Base-by-base conservation (phyloP, 352 stramenopile genomes). In the Blastocystis hominis region DNA sequence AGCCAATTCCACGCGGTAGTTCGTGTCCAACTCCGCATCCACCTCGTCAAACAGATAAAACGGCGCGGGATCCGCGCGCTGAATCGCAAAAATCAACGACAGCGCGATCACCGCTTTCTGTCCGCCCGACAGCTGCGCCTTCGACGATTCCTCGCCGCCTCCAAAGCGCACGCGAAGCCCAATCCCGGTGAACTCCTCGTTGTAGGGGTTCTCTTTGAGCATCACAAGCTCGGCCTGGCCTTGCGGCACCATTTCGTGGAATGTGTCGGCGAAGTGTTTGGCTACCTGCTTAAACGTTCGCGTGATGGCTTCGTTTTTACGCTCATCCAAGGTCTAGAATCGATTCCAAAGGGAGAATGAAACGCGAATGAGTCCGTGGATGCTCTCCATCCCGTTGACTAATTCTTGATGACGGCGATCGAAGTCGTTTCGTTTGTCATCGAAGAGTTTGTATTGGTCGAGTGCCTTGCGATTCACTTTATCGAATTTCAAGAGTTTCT, bases 1-100 rank as follows among this genome's bases (percentile, higher is more conserved):
- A 4, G 97, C 97, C 2, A 99, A 95, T 42, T 95, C 93, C 64
- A 94, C 93, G 88, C 97, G 94, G 89, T 99, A 96, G 30, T 94
- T 98, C n/a, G 94, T 95, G 90, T 99, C 97, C n/a, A 99, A 91
- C 20, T 97, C 97, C 91, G 98, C 95, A 89, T 99, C 97, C 62
- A 99, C 96, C 89, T 99, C 97, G 90, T 99, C 97, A 90, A 99
- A 98, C 46, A 99, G 92, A 89, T 99, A 99, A 91, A 99, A 99
- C 5, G 97, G 97, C 56, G 97, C 96, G 75, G 97, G 97, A 89
- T 99, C 96, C 84, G 96, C 98, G 47, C 96, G 93, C 90, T 95
- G 93, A 75, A 99, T 98, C 2, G 97, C 95, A 90, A 99, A 99
- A 86, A 99, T 99, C 86, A 99, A 96, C n/a, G 96, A 96, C 47